Conservation (phyloP, 768 basidiomycete genomes). For the Candolleomyces efflorescens region DNA sequence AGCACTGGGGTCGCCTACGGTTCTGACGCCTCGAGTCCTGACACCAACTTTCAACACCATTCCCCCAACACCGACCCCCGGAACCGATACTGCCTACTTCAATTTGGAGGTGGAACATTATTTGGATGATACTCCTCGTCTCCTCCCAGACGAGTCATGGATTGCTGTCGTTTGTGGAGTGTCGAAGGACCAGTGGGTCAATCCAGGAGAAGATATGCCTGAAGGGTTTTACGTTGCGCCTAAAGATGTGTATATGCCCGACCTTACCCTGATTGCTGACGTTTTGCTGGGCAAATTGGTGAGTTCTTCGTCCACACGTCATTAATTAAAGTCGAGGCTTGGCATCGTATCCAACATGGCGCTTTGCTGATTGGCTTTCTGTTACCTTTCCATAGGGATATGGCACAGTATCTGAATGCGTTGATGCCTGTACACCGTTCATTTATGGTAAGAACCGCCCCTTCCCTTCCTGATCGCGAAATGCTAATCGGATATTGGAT, state of each 20-base stretch:
- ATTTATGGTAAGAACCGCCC: conserved; percentile 55
- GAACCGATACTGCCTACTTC: not conserved
- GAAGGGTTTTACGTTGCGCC: conserved; percentile 74
- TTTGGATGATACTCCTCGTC: conserved; percentile 27
- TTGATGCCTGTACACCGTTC: conserved; percentile 73
- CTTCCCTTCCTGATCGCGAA: conserved; percentile 2
- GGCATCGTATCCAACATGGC: not conserved
- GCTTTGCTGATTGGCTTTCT: not conserved
- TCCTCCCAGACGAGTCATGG: conserved; percentile 69
- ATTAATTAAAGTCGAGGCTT: not conserved
- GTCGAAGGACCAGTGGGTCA: conserved; percentile 50
- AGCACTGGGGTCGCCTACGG: conserved; percentile 9
- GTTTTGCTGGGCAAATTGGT: conserved; percentile 78
- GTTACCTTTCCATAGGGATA: conserved; percentile 50
- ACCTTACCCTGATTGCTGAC: conserved; percentile 69
- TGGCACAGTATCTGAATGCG: conserved; percentile 76
- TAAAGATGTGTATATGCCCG: conserved; percentile 78
- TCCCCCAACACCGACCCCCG: conserved; percentile 15
- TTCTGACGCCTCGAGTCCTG: conserved; percentile 6
- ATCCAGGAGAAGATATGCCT: conserved; percentile 41
- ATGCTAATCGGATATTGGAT: conserved; percentile 1
- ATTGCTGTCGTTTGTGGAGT: conserved; percentile 79
- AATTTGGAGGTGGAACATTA: conserved; percentile 11
- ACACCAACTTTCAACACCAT: conserved; percentile 13
- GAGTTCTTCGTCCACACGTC: conserved; percentile 18